phyloP scores from a whole-genome alignment of 2,329 filamentous ascomycete species.

The Verticillium dahliae region DNA sequence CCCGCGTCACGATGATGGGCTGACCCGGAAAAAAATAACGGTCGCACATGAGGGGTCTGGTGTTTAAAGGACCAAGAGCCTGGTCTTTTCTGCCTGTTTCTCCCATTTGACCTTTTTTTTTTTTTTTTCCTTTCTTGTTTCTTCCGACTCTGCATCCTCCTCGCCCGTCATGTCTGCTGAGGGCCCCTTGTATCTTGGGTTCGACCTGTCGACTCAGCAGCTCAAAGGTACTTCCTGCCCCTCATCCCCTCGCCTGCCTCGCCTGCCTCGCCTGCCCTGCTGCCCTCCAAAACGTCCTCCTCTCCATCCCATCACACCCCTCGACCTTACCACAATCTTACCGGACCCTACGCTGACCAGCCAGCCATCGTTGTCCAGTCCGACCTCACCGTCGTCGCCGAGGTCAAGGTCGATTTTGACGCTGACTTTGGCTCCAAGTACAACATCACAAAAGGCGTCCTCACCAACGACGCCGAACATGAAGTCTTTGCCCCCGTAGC shows the following conservation, averaged over 20 bases:
- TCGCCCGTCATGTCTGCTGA: neutral
- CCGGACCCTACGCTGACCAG: constrained; percentile 1
- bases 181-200: constrained; percentile 73
- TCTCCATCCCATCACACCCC: neutral
- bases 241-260: neutral
- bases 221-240: constrained; percentile 63
- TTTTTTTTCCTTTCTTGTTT: neutral
- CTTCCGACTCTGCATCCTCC: neutral
- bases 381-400: constrained; percentile 69
- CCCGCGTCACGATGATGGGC: neutral
- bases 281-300: neutral
- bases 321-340: neutral
- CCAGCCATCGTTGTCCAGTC: constrained; percentile 78
- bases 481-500: constrained; percentile 91
- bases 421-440: constrained; percentile 69
- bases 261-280: neutral
- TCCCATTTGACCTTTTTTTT: neutral
- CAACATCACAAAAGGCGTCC: constrained; percentile 80
- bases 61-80: neutral
- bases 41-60: neutral
- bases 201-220: constrained; percentile 95
- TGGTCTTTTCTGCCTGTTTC: neutral
- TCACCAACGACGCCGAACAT: constrained; percentile 71
- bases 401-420: constrained; percentile 95
- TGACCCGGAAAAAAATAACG: neutral